These are phyloP conservation scores for Hymenoscyphus albidus DNA, from an alignment of 2,329 filamentous ascomycete species.

Conservation along the genomic window DNA sequence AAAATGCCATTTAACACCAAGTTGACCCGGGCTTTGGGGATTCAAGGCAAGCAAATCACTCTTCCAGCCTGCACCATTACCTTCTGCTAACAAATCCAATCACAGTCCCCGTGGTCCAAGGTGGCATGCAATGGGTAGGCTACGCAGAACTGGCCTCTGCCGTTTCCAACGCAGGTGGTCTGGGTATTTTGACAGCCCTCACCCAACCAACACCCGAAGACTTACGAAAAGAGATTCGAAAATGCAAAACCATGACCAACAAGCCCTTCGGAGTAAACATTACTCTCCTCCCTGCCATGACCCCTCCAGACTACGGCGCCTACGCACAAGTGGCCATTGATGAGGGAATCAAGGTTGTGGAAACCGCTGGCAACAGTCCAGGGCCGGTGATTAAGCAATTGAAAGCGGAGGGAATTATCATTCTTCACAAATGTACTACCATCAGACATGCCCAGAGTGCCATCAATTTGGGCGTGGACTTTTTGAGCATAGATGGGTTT, in stretches of 20 bases:
- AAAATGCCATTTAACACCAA: slow-evolving; percentile 40
- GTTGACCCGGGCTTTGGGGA: slow-evolving; percentile 40
- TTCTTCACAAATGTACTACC: slow-evolving; percentile 97
- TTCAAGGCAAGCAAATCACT: slow-evolving; percentile 33
- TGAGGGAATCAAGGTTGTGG: slow-evolving; percentile 85
- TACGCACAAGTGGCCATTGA: slow-evolving; percentile 93
- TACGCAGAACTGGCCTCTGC: slow-evolving; percentile 75
- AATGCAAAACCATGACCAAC: slow-evolving; percentile 74
- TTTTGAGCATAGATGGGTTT: slow-evolving; percentile 94
- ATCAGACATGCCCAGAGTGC: slow-evolving; percentile 90
- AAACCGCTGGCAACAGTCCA: slow-evolving; percentile 87
- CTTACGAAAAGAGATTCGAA: slow-evolving; percentile 87
- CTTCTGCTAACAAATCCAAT: slow-evolving; percentile 17
- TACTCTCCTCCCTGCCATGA: slow-evolving; percentile 84
- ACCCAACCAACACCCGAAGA: slow-evolving; percentile 91
- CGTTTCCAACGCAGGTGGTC: slow-evolving; percentile 76
- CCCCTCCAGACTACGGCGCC: slow-evolving; percentile 85
- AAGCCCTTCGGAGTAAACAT: slow-evolving; percentile 91
- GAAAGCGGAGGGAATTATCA: slow-evolving; percentile 71
- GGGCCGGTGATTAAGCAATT: slow-evolving; percentile 87
- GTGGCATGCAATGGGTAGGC: slow-evolving; percentile 84
- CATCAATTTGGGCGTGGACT: slow-evolving; percentile 92
- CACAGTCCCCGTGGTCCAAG: slow-evolving; percentile 75
- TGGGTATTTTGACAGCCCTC: slow-evolving; percentile 80
- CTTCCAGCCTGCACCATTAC: neutral